Percentiles rank a stretch among this genome's conserved stretches.
Evolutionary conservation across 441 rosid species (phyloP).

Genomic region (Dalechampia spathulata): DNA sequence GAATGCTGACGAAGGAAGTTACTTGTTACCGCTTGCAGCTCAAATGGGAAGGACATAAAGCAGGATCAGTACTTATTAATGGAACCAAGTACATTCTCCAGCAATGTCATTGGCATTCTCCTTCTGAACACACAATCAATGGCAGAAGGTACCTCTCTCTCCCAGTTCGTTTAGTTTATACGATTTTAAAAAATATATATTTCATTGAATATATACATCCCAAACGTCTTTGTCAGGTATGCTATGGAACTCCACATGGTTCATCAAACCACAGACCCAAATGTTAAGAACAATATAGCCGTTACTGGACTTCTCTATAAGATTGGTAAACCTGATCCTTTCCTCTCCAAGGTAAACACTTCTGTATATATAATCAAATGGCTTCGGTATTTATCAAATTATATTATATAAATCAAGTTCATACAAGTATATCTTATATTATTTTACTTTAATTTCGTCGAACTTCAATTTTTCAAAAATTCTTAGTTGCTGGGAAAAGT

Average conservation of each 20-base stretch:
- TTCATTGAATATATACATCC: background rate
- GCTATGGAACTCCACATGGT: conserved; percentile 65
- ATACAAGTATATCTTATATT: too few species aligned
- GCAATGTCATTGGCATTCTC: conserved; percentile 78
- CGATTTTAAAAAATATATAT: too few species aligned
- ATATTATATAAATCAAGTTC: too few species aligned
- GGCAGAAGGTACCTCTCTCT: conserved; percentile 45
- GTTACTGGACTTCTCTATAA: conserved; percentile 49
- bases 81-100: conserved; percentile 43
- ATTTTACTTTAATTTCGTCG: too few species aligned
- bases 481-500: conserved; percentile 26
- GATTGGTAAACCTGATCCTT: conserved; percentile 40
- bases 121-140: conserved; percentile 72
- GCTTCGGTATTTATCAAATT: too few species aligned
- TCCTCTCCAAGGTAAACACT: conserved; percentile 41
- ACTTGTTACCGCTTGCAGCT: conserved; percentile 28
- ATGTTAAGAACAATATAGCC: conserved; percentile 28
- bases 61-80: conserved; percentile 41
- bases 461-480: too few species aligned
- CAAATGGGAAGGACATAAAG: conserved; percentile 33
- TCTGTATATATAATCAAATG: background rate
- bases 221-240: conserved; percentile 27
- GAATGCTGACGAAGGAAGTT: background rate
- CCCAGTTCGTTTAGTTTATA: too few species aligned
- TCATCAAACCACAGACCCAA: conserved; percentile 32